Evolutionary conservation across 2,329 filamentous ascomycete species (phyloP), one percentile per base, ranked within the genome.

Genomic region (Alternaria ethzedia): DNA sequence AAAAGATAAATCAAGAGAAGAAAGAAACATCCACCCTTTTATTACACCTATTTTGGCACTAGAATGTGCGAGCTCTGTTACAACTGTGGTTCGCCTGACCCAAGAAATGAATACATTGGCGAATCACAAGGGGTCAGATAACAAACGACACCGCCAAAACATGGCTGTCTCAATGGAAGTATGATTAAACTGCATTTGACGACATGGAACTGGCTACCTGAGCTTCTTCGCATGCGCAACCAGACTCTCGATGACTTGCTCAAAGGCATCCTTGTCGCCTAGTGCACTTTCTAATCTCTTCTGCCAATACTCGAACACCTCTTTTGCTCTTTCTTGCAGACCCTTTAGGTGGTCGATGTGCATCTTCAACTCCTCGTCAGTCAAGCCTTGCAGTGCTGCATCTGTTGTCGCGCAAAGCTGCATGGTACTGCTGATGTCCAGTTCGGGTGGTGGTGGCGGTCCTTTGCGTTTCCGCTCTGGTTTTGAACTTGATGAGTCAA

Each of bases 241-340:
- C 69, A 98, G 81, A 79, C 97, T 97, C 82, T 97, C 95, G 85
- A 98, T 97, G 15, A 98, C 95, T 1, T 93, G 94, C 78, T 98
- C 95, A 78, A 97, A 96, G 3, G 94, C 93, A 78, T 97, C 95
- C 71, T 96, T 90, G 77, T 98, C 95, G 44, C 92, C 92, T 68
- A 97, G 83, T 73, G 95, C 93, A 71, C 94, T 93, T 77, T 97
- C 94, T 57, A 91, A 90, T 72, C 90, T 85, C 83, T 92, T 92
- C 71, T 92, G 87, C 95, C 95, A 98, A 78, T 95, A 97, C 69
- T 93, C 91, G 56, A 97, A 83, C 43, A 94, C 89, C 63, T 92
- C 88, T 59, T 90, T 91, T 4, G 93, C 93, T 21, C 87, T 85
- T n/a, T 83, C 85, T 64, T 92, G 89, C 80, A 94, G 84, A 11